Evolutionary conservation across 139 green algal genomes (phyloP).

Genomic region (Spirogloea muscicola): DNA sequence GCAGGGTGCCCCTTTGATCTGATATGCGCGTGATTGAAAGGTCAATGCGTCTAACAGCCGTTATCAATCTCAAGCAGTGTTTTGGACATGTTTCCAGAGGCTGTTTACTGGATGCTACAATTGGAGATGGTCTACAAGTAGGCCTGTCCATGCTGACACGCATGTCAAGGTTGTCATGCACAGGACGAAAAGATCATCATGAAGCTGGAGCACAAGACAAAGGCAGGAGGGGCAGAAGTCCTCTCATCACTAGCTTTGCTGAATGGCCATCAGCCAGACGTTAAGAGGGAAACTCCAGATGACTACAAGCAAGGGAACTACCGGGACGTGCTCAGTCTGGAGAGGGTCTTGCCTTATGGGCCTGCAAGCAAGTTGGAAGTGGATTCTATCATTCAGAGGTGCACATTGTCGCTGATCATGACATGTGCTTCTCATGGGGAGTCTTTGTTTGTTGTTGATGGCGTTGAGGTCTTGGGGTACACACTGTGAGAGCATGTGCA

Average conservation of each 20-base stretch:
- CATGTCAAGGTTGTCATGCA: not conserved
- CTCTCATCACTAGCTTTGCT: not conserved
- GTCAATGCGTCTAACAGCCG: too few species aligned
- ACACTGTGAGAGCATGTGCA: too few species aligned
- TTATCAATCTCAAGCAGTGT: too few species aligned
- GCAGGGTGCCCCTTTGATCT: too few species aligned
- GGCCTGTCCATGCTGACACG: not conserved
- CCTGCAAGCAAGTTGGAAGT: slow-evolving; percentile 6
- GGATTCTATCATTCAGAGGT: slow-evolving; percentile 12
- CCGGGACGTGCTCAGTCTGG: slow-evolving; percentile 29
- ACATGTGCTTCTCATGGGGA: not conserved
- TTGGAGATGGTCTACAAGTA: not conserved
- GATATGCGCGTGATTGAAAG: too few species aligned
- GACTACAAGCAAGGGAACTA: slow-evolving; percentile 7
- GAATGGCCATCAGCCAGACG: not conserved
- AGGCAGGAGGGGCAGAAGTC: not conserved
- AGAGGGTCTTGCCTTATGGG: slow-evolving; percentile 20
- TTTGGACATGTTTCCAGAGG: too few species aligned
- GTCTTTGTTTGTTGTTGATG: not conserved
- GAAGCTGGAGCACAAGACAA: not conserved
- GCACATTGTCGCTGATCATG: not conserved
- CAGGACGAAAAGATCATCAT: not conserved
- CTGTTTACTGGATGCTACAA: too few species aligned
- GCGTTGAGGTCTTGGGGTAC: too few species aligned
- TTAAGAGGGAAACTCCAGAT: not conserved